phyloP scores from a whole-genome alignment of 2,329 filamentous ascomycete genomes.

The Byssoonygena ceratinophila region DNA sequence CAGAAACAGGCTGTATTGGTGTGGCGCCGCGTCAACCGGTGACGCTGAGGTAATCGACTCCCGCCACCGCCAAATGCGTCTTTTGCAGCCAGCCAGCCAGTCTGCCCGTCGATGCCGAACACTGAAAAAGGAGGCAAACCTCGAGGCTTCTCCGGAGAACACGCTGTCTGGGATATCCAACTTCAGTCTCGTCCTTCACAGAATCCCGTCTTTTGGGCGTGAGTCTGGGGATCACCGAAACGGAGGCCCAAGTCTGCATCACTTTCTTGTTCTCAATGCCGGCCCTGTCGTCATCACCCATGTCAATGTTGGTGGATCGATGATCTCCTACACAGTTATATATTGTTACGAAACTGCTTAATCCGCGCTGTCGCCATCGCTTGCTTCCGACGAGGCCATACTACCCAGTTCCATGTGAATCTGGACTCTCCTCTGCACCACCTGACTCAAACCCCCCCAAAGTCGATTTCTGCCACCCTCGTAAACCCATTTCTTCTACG shows the following conservation, averaged over 20 bases:
- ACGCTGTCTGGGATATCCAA: neutral
- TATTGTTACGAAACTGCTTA: slow-evolving; percentile 4
- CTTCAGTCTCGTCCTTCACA: neutral
- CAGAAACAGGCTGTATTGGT: neutral
- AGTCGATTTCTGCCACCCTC: neutral
- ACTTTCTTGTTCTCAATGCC: neutral
- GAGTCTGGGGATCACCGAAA: neutral
- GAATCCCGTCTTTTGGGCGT: neutral
- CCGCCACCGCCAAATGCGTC: slow-evolving; percentile 4
- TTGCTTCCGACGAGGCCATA: neutral
- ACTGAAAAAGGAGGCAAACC: neutral
- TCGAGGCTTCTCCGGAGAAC: neutral
- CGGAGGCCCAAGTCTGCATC: neutral
- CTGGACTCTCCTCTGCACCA: neutral
- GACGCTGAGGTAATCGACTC: slow-evolving; percentile 1
- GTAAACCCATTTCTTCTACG: neutral
- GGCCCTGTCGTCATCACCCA: slow-evolving; percentile 9
- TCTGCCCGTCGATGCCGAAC: too few relatives aligned
- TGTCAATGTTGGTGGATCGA: slow-evolving; percentile 2
- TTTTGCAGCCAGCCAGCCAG: too few relatives aligned
- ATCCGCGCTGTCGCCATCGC: slow-evolving; percentile 2
- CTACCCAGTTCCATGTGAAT: slow-evolving; percentile 5
- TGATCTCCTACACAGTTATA: neutral
- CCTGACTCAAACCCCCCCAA: neutral
- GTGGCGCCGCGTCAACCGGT: neutral